Conservation (phyloP, 768 basidiomycete genomes). For the Suillus subluteus region DNA sequence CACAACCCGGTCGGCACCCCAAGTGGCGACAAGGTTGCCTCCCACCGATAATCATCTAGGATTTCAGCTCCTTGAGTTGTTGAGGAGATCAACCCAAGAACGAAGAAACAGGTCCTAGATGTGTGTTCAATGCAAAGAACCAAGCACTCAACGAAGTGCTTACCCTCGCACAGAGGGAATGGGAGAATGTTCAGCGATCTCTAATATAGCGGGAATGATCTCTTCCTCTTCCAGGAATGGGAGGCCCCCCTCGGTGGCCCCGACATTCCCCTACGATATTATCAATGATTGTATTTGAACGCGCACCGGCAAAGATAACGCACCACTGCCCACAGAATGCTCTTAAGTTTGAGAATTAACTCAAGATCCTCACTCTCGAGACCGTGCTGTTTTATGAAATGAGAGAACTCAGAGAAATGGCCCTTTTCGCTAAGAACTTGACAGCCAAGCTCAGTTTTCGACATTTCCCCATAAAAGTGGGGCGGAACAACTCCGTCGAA, state of each 20-base stretch:
- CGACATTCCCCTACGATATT: constrained; percentile 81
- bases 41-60: constrained; percentile 91
- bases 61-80: constrained; percentile 93
- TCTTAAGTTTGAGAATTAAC: constrained; percentile 88
- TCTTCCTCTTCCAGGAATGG: constrained; percentile 96
- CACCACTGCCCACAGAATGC: constrained; percentile 96
- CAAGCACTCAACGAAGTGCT: constrained; percentile 28
- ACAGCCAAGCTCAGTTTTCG: constrained; percentile 94
- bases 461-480: constrained; percentile 98
- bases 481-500: constrained; percentile 89
- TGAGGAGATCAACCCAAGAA: constrained; percentile 89
- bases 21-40: constrained; percentile 84
- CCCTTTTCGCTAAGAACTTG: constrained; percentile 88
- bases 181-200: constrained; percentile 87
- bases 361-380: constrained; percentile 83
- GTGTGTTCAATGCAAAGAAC: constrained; percentile 17
- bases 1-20: constrained; percentile 91
- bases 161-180: constrained; percentile 95
- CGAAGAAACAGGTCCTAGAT: constrained; percentile 91
- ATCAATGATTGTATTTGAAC: constrained; percentile 5
- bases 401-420: constrained; percentile 88
- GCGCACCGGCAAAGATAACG: constrained; percentile 31
- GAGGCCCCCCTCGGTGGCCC: constrained; percentile 87
- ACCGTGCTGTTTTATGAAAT: constrained; percentile 86
- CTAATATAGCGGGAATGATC: constrained; percentile 85